A percentile compares a stretch with the other conserved stretches of the same genome.
These are phyloP conservation scores for Celoporthe dispersa DNA, from an alignment of 2,329 filamentous ascomycete species.

Conservation along the genomic window DNA sequence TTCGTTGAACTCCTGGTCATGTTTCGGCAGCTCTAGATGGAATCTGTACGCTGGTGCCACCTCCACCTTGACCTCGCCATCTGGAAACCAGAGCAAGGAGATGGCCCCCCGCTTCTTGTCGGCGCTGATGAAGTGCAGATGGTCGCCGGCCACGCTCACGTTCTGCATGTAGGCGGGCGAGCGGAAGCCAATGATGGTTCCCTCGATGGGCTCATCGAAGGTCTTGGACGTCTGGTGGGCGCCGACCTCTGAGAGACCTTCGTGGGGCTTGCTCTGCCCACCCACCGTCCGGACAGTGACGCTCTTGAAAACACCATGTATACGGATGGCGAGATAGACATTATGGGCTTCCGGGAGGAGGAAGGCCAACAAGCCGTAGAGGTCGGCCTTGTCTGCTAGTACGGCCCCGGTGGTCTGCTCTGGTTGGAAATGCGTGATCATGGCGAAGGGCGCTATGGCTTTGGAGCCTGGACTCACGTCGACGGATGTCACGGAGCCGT, in stretches of 20 bases:
- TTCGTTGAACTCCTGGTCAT: constrained; percentile 40
- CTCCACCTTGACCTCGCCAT: constrained; percentile 38
- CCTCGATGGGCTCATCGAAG: constrained; percentile 34
- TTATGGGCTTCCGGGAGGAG: constrained; percentile 37
- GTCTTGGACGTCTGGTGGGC: constrained; percentile 37
- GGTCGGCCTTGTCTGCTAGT: constrained; percentile 37
- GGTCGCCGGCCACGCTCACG: constrained; percentile 41
- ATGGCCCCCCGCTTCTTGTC: constrained; percentile 40
- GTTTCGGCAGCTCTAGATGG: constrained; percentile 39
- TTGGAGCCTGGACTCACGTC: constrained; percentile 30
- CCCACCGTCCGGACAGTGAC: constrained; percentile 40
- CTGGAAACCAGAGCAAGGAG: constrained; percentile 39
- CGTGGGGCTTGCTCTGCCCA: constrained; percentile 36
- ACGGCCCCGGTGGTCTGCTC: constrained; percentile 29
- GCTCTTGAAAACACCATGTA: constrained; percentile 37
- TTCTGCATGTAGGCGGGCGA: constrained; percentile 40
- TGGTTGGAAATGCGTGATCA: constrained; percentile 40
- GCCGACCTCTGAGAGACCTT: constrained; percentile 38
- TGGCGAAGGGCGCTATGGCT: constrained; percentile 41
- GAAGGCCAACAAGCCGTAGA: constrained; percentile 33
- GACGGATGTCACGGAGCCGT: constrained; percentile 37
- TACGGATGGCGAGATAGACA: constrained; percentile 38
- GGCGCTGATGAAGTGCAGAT: constrained; percentile 42
- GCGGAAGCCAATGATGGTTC: constrained; percentile 40
- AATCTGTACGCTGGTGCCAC: constrained; percentile 38